Conservation (phyloP, 2,329 filamentous ascomycete genomes). For the Fusarium protoensiforme region DNA sequence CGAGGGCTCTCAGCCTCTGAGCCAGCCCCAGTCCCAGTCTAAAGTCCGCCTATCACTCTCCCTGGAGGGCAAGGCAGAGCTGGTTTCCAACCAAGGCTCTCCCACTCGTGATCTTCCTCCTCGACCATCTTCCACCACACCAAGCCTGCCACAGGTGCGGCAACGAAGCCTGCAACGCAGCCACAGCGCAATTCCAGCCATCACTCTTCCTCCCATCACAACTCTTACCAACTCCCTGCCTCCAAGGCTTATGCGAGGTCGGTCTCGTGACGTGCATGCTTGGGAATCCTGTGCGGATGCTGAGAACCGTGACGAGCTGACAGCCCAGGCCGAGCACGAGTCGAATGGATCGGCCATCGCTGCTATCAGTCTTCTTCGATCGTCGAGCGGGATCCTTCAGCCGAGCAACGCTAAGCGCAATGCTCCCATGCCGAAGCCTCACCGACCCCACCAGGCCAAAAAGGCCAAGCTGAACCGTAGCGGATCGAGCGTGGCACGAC, state of each 20-base stretch:
- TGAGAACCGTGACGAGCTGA: conserved; percentile 81
- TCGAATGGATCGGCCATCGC: conserved; percentile 82
- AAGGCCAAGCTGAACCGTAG: conserved; percentile 71
- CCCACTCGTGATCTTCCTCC: conserved; percentile 66
- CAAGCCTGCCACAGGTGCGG: conserved; percentile 60
- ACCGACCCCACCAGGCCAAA: conserved; percentile 60
- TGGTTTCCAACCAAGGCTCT: conserved; percentile 77
- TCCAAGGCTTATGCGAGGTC: conserved; percentile 70
- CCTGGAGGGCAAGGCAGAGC: conserved; percentile 89
- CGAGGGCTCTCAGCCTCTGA: conserved; percentile 50
- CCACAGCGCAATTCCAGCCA: conserved; percentile 72
- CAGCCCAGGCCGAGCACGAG: conserved; percentile 83
- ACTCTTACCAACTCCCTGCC: conserved; percentile 63
- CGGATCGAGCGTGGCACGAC: conserved; percentile 69
- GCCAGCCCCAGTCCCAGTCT: conserved; percentile 53
- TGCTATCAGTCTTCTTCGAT: conserved; percentile 83
- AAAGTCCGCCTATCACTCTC: conserved; percentile 84
- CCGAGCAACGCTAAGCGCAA: conserved; percentile 75
- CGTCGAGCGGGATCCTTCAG: conserved; percentile 66
- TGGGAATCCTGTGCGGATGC: conserved; percentile 94
- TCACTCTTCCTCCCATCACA: conserved; percentile 68
- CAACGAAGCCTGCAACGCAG: conserved; percentile 73
- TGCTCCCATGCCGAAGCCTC: conserved; percentile 52
- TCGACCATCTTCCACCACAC: conserved; percentile 59
- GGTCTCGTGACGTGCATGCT: conserved; percentile 86